phyloP scores from a whole-genome alignment of 306 rosid genomes.

The Sophora flavescens region DNA sequence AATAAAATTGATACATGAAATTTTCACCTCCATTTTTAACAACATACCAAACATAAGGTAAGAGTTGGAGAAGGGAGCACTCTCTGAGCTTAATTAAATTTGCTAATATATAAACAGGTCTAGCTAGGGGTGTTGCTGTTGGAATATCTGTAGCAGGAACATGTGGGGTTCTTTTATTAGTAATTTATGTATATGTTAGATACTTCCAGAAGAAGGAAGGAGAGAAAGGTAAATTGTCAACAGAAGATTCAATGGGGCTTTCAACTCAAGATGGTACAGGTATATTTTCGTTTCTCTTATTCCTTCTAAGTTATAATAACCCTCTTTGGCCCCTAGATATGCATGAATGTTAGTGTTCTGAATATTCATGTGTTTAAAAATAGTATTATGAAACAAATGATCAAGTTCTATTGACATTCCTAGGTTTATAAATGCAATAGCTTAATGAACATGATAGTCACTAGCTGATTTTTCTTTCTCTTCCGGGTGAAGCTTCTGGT shows the following conservation, averaged over 20 bases:
- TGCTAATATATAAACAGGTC: conserved; percentile 61
- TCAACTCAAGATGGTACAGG: conserved; percentile 59
- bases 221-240: conserved; percentile 43
- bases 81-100: conserved; percentile 48
- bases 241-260: conserved; percentile 45
- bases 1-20: no score
- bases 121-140: conserved; percentile 58
- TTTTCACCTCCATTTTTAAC: neutral
- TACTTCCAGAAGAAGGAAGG: conserved; percentile 60
- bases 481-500: conserved; percentile 48
- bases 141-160: conserved; percentile 68
- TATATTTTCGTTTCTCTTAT: conserved; percentile 39
- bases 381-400: neutral
- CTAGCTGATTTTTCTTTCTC: conserved; percentile 28
- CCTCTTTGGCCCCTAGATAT: neutral
- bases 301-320: conserved; percentile 12
- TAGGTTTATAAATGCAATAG: neutral
- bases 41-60: neutral
- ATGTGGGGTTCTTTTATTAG: conserved; percentile 59
- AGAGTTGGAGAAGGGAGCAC: neutral
- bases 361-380: neutral
- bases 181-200: conserved; percentile 47
- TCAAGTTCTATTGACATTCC: neutral
- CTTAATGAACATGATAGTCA: neutral
- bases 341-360: conserved; percentile 5